Base-by-base conservation (phyloP, 2,329 filamentous ascomycete species). In the Botrytis galanthina region DNA sequence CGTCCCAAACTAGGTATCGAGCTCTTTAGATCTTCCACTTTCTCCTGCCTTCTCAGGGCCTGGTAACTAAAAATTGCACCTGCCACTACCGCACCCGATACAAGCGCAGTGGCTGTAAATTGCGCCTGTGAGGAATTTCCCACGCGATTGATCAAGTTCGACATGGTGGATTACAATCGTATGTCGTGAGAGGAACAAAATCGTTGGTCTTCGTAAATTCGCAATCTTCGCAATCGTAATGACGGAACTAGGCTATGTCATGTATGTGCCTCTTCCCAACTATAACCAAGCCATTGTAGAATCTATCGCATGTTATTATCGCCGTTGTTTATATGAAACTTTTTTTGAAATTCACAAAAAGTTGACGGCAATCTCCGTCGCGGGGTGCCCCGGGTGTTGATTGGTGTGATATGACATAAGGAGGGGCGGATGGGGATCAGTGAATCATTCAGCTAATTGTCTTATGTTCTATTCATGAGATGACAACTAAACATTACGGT, bases 51-150 rank as follows among this genome's bases (percentile, higher is more conserved):
- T 75, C 87, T 85, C n/a, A 90, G 81, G 57, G 85, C 85, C 80
- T 92, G 90, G 77, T 89, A 90, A 32, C 88, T 87, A 22, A 92
- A 82, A 46, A 92, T 85, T 12, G 88, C 83, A n/a, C 85, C 85
- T 3, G 89, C 89, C 39, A 88, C 89, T 0, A 89, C 84, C 14
- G 86, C 87, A 29, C 89, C 90, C 0, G 89, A 91, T 22, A 89
- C 83, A 35, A 93, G 84, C 3, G 93, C 93, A 0, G 93, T 94
- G 4, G 91, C 88, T 29, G 90, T 87, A 51, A 96, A 84, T 81
- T 94, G 93, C 10, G 77, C 79, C 37, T 79, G 74, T 35, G 72
- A 75, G 12, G 75, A 77, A 42, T 73, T 73, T 26, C 75, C 73
- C 5, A 77, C 73, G 42, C 77, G 77, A n/a, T 75, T 75, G 48